Evolutionary conservation across 1,284 basidiomycete species (phyloP).

Genomic region (Earliella scabrosa): DNA sequence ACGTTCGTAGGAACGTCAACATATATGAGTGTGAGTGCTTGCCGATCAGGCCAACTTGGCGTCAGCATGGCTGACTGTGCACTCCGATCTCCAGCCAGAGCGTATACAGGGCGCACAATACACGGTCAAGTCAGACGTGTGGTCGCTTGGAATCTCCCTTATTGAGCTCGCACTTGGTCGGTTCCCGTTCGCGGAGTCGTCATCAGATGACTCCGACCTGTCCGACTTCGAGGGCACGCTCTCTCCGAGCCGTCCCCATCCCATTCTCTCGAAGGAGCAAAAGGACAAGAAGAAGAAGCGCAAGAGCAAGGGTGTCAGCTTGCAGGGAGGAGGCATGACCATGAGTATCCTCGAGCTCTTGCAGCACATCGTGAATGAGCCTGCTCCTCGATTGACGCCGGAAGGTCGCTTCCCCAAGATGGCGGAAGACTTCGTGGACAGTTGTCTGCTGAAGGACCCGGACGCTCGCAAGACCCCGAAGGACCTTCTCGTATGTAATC

Average conservation of each 20-base stretch:
- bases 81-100: constrained; percentile 72
- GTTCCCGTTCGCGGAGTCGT: constrained; percentile 85
- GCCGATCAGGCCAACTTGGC: constrained; percentile 37
- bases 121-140: constrained; percentile 97
- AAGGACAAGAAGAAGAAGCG: constrained; percentile 53
- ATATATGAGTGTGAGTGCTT: constrained; percentile 95
- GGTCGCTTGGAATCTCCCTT: constrained; percentile 94
- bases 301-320: constrained; percentile 83
- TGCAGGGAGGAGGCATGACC: constrained; percentile 90
- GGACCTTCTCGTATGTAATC: constrained; percentile 70
- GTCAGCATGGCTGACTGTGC: constrained; percentile 14
- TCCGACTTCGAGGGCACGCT: constrained; percentile 75
- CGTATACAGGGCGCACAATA: constrained; percentile 98
- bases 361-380: constrained; percentile 98
- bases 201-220: constrained; percentile 66
- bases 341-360: constrained; percentile 97
- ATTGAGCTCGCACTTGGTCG: constrained; percentile 94
- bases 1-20: constrained; percentile 99
- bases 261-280: constrained; percentile 40
- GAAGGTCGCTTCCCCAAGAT: constrained; percentile 71
- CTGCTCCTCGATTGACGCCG: constrained; percentile 80
- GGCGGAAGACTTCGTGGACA: constrained; percentile 82
- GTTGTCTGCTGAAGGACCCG: constrained; percentile 86
- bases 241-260: constrained; percentile 54
- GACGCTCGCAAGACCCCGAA: constrained; percentile 78